Base-by-base conservation (phyloP, 2,329 filamentous ascomycete genomes). In the Mycocentrospora acerina region DNA sequence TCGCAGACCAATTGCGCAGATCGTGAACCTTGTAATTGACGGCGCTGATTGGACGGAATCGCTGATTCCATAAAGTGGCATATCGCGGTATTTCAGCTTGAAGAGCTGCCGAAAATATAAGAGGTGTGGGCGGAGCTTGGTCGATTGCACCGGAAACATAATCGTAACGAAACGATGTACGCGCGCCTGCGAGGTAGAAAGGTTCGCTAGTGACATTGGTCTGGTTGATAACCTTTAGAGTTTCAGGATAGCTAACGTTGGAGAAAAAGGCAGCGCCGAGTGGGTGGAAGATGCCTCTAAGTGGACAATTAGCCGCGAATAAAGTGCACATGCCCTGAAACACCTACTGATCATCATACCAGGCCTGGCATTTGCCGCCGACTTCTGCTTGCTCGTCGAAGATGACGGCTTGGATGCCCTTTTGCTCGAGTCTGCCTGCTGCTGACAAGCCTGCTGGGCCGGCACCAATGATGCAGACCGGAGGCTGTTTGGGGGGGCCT, bases 231-330 rank as follows among this genome's bases (percentile, higher is more conserved):
- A 68, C 53, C 43, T 62, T 64, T 13, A 67, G 33, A 4, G 64
- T 67, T 38, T 67, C 59, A 7, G 60, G 42, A 35, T 66, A 67
- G 25, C 57, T 53, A 32, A 49, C 62, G 43, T 66, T 67, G n/a
- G 64, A 68, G 50, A 62, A 62, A 52, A 67, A 67, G 41, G 63
- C 63, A 17, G 64, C 64, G 43, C 64, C 64, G 41, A 68, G 59
- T 18, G 64, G 64, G 36, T 67, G 61, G 60, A 67, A 67, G 41
- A 60, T 57, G 47, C 59, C 64, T 51, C 64, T 67, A 50, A 30
- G 41, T 54, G 46, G 55, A 52, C 59, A 54, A 59, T 66, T 52
- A 67, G 63, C 57, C 48, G 58, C 58, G 55, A 35, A 32, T 48
- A 43, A 50, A 49, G 46, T 49, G 44, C 32, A 18, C 31, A 50